phyloP scores from a whole-genome alignment of 2,329 filamentous ascomycete species.

The Chrysoporthe puriensis region DNA sequence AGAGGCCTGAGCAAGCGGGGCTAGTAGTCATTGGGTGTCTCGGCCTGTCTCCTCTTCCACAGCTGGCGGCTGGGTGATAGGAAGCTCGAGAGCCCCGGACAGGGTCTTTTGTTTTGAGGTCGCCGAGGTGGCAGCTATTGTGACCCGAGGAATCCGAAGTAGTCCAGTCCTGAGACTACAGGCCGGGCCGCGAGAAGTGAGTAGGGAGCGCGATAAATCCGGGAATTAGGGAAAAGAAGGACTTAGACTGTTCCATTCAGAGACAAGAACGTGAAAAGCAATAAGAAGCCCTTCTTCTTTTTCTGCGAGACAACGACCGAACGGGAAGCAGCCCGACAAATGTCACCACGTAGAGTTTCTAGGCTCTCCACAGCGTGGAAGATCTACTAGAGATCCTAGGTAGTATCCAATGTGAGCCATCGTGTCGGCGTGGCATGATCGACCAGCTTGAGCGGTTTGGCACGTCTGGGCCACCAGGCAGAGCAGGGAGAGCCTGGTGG shows the following conservation, averaged over 20 bases:
- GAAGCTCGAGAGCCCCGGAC: not conserved
- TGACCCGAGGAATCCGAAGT: slow-evolving; percentile 9
- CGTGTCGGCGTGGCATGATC: not conserved
- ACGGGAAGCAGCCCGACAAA: not conserved
- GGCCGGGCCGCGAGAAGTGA: not conserved
- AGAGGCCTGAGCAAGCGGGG: slow-evolving; percentile 25
- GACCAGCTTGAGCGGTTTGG: too few species aligned
- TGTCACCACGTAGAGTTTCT: slow-evolving; percentile 2
- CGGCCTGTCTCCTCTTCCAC: not conserved
- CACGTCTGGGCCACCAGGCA: not conserved
- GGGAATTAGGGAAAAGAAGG: slow-evolving; percentile 2
- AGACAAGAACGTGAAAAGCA: slow-evolving; percentile 16
- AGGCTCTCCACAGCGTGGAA: not conserved
- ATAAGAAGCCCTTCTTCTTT: not conserved
- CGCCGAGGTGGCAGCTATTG: slow-evolving; percentile 1
- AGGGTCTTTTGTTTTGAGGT: not conserved
- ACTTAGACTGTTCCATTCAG: slow-evolving; percentile 7
- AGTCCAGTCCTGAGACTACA: not conserved
- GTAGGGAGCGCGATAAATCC: slow-evolving; percentile 4
- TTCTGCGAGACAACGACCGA: not conserved
- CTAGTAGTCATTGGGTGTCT: slow-evolving; percentile 12
- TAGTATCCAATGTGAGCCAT: not conserved
- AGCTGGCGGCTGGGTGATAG: not conserved
- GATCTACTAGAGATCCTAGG: not conserved
- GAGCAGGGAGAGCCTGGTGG: not conserved